These are phyloP conservation scores for Trametes elegans DNA, from an alignment of 768 basidiomycete genomes.

Conservation along the genomic window DNA sequence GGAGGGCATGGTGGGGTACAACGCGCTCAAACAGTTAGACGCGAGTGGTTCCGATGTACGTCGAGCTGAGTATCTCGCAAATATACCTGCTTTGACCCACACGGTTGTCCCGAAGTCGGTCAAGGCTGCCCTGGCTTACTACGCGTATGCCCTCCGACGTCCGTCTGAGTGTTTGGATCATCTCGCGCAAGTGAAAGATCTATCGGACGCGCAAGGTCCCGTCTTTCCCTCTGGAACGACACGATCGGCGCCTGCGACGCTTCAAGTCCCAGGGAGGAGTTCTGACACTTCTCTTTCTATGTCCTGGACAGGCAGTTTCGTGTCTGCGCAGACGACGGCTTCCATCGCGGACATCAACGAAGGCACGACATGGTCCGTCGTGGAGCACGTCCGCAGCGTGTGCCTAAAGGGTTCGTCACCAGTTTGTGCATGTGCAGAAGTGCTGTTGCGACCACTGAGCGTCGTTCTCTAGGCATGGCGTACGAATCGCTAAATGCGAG, in stretches of 20 bases:
- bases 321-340: slow-evolving; percentile 39
- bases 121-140: slow-evolving; percentile 70
- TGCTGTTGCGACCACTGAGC: neutral
- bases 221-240: slow-evolving; percentile 45
- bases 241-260: slow-evolving; percentile 36
- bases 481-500: slow-evolving; percentile 57
- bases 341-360: slow-evolving; percentile 58
- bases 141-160: slow-evolving; percentile 72
- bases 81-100: slow-evolving; percentile 5
- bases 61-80: slow-evolving; percentile 21
- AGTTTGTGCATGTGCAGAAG: neutral
- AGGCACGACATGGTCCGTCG: slow-evolving; percentile 68
- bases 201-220: slow-evolving; percentile 53
- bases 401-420: slow-evolving; percentile 68
- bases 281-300: slow-evolving; percentile 39
- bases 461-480: slow-evolving; percentile 75
- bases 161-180: slow-evolving; percentile 62
- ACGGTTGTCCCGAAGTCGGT: slow-evolving; percentile 49
- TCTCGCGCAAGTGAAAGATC: slow-evolving; percentile 52
- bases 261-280: slow-evolving; percentile 36
- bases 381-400: slow-evolving; percentile 71
- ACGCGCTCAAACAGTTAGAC: slow-evolving; percentile 48
- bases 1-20: slow-evolving; percentile 57
- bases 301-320: slow-evolving; percentile 50
- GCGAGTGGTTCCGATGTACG: slow-evolving; percentile 58